Percentiles rank a stretch among this genome's conserved stretches.
Conservation (phyloP, 768 basidiomycete species). For the Basidioascus undulatus region DNA sequence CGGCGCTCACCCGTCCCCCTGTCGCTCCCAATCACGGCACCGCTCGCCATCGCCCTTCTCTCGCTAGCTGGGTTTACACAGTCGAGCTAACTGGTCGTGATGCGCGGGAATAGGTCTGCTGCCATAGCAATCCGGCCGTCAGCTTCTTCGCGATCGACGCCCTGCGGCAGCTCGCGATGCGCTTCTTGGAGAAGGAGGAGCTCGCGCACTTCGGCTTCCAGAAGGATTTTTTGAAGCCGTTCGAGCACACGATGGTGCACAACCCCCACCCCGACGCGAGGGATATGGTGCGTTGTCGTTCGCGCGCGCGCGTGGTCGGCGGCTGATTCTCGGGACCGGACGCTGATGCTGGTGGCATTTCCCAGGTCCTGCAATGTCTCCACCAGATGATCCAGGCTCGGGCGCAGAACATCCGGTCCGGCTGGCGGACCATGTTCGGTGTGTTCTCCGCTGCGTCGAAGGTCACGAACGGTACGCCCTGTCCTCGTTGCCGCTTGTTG, state of each 20-base stretch:
- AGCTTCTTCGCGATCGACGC: constrained; percentile 93
- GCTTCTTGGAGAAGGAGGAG: constrained; percentile 96
- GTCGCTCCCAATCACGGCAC: background rate
- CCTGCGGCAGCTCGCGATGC: constrained; percentile 85
- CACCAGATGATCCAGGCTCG: constrained; percentile 97
- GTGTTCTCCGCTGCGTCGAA: constrained; percentile 93
- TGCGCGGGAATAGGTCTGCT: constrained; percentile 93
- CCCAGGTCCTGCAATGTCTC: constrained; percentile 78
- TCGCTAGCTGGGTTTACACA: constrained; percentile 6
- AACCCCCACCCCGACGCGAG: constrained; percentile 87
- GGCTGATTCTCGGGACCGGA: background rate
- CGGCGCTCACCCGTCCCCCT: background rate
- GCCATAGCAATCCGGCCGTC: constrained; percentile 90
- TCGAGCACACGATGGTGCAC: constrained; percentile 92
- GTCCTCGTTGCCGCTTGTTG: constrained; percentile 2
- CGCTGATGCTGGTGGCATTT: too few relatives aligned
- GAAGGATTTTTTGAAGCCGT: constrained; percentile 94
- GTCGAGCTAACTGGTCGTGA: background rate
- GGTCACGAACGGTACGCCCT: constrained; percentile 47
- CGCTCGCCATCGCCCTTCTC: background rate
- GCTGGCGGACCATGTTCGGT: constrained; percentile 98
- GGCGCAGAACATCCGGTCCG: constrained; percentile 83
- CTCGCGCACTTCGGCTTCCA: constrained; percentile 96
- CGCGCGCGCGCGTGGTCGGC: background rate
- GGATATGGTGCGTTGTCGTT: constrained; percentile 47